A percentile compares a stretch with the other conserved stretches of the same genome.
Evolutionary conservation across 345 rosid species (phyloP).

Genomic region (Sisymbrium altissimum): DNA sequence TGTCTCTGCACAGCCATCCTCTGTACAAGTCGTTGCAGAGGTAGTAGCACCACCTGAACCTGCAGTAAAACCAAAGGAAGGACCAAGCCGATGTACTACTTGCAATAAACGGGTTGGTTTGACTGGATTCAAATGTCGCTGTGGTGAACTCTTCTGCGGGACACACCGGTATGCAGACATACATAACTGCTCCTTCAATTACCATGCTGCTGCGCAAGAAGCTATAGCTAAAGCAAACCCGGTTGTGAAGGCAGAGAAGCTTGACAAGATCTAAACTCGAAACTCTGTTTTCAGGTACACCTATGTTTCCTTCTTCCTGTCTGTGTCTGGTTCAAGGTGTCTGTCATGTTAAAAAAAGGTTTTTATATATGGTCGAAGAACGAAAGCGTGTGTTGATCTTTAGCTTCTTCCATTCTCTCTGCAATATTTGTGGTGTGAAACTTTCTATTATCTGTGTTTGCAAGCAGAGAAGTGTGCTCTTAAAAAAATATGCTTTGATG

Average conservation of each 20-base stretch:
- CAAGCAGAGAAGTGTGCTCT: slow-evolving; percentile 28
- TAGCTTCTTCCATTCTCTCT: slow-evolving; percentile 18
- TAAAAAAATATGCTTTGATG: slow-evolving; percentile 19
- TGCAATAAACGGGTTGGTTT: slow-evolving; percentile 84
- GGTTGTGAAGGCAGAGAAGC: slow-evolving; percentile 86
- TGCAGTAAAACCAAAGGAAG: slow-evolving; percentile 56
- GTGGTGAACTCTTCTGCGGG: slow-evolving; percentile 74
- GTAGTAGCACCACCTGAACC: slow-evolving; percentile 30
- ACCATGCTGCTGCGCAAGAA: slow-evolving; percentile 69
- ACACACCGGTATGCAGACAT: slow-evolving; percentile 86
- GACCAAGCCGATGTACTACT: slow-evolving; percentile 69
- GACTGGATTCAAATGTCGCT: slow-evolving; percentile 79
- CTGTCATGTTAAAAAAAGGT: slow-evolving; percentile 21
- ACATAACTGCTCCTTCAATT: slow-evolving; percentile 76
- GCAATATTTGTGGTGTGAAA: slow-evolving; percentile 27
- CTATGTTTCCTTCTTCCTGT: slow-evolving; percentile 14
- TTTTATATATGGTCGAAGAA: slow-evolving; percentile 18
- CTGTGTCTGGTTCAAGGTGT: slow-evolving; percentile 28
- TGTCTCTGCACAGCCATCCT: slow-evolving; percentile 42
- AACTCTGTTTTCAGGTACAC: slow-evolving; percentile 18
- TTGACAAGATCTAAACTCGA: slow-evolving; percentile 59
- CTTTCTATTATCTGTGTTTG: slow-evolving; percentile 24
- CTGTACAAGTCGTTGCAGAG: slow-evolving; percentile 31
- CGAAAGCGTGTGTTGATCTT: slow-evolving; percentile 22
- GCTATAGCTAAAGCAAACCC: slow-evolving; percentile 92